Evolutionary conservation across 768 basidiomycete genomes (phyloP), one percentile per base, ranked within the genome.

Genomic region (Tulasnella sp.): DNA sequence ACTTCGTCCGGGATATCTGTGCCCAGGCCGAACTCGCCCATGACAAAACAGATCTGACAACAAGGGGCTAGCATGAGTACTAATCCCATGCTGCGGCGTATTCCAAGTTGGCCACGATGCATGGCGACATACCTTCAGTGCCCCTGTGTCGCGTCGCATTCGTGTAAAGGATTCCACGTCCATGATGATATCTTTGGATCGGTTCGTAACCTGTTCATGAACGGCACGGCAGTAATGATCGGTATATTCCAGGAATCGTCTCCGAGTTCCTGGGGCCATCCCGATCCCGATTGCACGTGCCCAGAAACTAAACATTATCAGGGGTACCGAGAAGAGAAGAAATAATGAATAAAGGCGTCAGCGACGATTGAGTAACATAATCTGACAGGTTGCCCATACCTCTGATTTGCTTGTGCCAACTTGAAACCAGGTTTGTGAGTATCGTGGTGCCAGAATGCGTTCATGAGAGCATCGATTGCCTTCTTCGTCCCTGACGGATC

Each of bases 81-180:
- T 32, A 29, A 34, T 8, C 5, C 21, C 27, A 13, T 30, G n/a
- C n/a, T n/a, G n/a, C n/a, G n/a, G n/a, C n/a, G 29, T 34, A 9
- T 26, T 19, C 34, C 17, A 10, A 9, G 24, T 11, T 19, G n/a
- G 34, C 24, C 5, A 38, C 5, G 34, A 15, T 38, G 5, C 34
- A 38, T n/a, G 15, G 34, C 5, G 15, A 26, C 51, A 34, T 21
- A 51, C 51, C n/a, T 61, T 65, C 4, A 61, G 63, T 1, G 68
- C 70, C 8, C 62, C 54, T 19, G 64, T 68, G 19, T 67, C 59
- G 7, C 69, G 66, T 21, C 69, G 64, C 23, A 65, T 64, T 7
- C 55, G 38, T 48, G 69, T 62, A 61, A 66, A 69, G 42, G 42
- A 51, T 13, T 68, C 67, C 23, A 70, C 56, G 13, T 52, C 56